phyloP scores from a whole-genome alignment of 108 stramenopile genomes.

The Fragilaria crotonensis region DNA sequence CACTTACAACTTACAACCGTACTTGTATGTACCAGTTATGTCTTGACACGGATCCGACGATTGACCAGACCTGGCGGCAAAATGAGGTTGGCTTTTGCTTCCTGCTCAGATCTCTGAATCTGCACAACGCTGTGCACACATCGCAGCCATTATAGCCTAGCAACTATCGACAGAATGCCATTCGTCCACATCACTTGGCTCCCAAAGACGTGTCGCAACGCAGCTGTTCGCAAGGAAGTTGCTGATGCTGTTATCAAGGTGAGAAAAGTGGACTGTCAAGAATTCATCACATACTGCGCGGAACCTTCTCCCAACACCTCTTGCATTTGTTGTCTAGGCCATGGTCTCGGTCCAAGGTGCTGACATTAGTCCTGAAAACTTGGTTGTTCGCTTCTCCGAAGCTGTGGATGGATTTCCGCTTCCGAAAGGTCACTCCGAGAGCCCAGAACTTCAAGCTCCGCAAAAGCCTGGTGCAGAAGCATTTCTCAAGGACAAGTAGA shows the following conservation, averaged over 20 bases:
- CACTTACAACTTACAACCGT: too few species aligned
- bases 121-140: too few species aligned
- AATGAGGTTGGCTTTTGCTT: too few species aligned
- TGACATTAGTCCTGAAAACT: constrained; percentile 33
- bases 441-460: constrained; percentile 29
- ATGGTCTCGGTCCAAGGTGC: constrained; percentile 31
- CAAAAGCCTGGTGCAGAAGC: constrained; percentile 36
- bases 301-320: too few species aligned
- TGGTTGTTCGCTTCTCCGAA: constrained; percentile 49
- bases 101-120: too few species aligned
- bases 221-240: constrained; percentile 38
- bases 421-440: constrained; percentile 40
- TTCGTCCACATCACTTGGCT: constrained; percentile 55
- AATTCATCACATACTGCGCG: too few species aligned
- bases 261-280: too few species aligned
- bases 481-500: constrained; percentile 29
- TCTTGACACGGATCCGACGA: too few species aligned
- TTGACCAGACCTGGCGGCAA: too few species aligned
- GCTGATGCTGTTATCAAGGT: constrained; percentile 49
- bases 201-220: constrained; percentile 48
- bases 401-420: constrained; percentile 50
- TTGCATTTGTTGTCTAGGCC: too few species aligned
- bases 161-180: constrained; percentile 28
- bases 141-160: too few species aligned
- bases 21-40: too few species aligned